A percentile compares a stretch with the other conserved stretches of the same genome.
Evolutionary conservation across 176 grass and related monocot genomes (phyloP).

Genomic region (Ensete glaucum): DNA sequence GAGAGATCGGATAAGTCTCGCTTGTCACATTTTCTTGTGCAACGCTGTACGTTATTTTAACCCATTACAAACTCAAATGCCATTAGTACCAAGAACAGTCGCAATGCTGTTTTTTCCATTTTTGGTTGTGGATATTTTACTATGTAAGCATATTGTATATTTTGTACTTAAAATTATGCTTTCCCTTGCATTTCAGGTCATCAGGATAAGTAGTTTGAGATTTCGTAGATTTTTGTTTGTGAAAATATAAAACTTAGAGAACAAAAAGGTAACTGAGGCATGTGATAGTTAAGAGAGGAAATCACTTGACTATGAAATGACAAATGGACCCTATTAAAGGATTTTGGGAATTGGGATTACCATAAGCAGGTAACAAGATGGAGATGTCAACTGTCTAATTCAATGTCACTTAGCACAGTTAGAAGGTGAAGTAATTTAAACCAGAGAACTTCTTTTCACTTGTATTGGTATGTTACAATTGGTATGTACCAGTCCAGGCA

Average conservation of each 20-base stretch:
- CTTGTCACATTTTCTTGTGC: constrained; percentile 79
- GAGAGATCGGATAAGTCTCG: constrained; percentile 93
- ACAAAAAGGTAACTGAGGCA: neutral
- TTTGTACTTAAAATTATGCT: neutral
- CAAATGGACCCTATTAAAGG: too few species aligned
- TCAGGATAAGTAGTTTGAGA: neutral
- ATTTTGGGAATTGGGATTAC: too few species aligned
- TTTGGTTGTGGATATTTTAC: neutral
- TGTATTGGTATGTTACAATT: too few species aligned
- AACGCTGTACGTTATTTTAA: constrained; percentile 49
- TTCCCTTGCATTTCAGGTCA: neutral
- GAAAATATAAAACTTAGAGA: neutral
- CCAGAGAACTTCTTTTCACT: too few species aligned
- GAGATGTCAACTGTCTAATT: too few species aligned
- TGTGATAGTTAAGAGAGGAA: too few species aligned
- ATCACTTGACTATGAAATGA: too few species aligned
- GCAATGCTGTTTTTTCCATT: neutral
- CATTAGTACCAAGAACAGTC: neutral
- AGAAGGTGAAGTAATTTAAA: too few species aligned
- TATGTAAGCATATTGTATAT: neutral
- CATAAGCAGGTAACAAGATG: too few species aligned
- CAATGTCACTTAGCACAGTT: too few species aligned
- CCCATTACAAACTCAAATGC: constrained; percentile 5
- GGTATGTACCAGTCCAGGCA: too few species aligned
- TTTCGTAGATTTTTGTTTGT: neutral